Evolutionary conservation across 2,329 filamentous ascomycete species (phyloP).

Genomic region (Diaporthe citriasiana): DNA sequence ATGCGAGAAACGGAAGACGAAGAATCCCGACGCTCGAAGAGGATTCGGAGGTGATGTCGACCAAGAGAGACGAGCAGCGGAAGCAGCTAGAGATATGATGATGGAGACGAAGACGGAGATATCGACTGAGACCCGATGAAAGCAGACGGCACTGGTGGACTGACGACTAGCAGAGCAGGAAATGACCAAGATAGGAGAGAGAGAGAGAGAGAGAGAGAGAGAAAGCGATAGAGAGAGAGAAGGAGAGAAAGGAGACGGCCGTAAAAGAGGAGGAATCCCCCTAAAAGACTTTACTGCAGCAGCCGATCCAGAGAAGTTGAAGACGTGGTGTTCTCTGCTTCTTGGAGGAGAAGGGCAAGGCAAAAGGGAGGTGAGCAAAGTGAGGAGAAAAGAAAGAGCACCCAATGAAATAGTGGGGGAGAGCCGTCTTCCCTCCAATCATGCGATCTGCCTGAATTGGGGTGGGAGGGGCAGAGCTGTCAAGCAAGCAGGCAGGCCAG

Average conservation of each 20-base stretch:
- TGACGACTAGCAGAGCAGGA: slow-evolving; percentile 47
- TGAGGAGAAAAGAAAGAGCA: slow-evolving; percentile 42
- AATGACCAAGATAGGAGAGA: slow-evolving; percentile 53
- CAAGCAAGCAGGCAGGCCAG: slow-evolving; percentile 19
- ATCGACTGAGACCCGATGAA: slow-evolving; percentile 42
- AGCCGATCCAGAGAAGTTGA: slow-evolving; percentile 55
- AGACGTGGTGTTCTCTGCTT: slow-evolving; percentile 51
- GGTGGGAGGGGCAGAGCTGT: slow-evolving; percentile 35
- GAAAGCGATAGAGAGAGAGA: slow-evolving; percentile 46
- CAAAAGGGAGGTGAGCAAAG: slow-evolving; percentile 43
- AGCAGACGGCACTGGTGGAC: slow-evolving; percentile 45
- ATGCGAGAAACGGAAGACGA: slow-evolving; percentile 42
- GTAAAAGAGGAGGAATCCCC: slow-evolving; percentile 56
- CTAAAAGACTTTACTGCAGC: slow-evolving; percentile 55
- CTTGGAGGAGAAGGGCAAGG: slow-evolving; percentile 44
- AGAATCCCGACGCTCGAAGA: slow-evolving; percentile 44
- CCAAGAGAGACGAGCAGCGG: slow-evolving; percentile 41
- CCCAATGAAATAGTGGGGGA: slow-evolving; percentile 35
- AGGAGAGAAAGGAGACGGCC: slow-evolving; percentile 58
- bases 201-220: slow-evolving; percentile 52
- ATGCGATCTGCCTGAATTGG: slow-evolving; percentile 32
- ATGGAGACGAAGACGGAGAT: slow-evolving; percentile 44
- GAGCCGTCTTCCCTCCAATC: slow-evolving; percentile 35
- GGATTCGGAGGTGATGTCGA: slow-evolving; percentile 45
- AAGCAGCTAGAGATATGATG: slow-evolving; percentile 43